Evolutionary conservation across 2,329 filamentous ascomycete species (phyloP).

Genomic region (Aureobasidium sp.): DNA sequence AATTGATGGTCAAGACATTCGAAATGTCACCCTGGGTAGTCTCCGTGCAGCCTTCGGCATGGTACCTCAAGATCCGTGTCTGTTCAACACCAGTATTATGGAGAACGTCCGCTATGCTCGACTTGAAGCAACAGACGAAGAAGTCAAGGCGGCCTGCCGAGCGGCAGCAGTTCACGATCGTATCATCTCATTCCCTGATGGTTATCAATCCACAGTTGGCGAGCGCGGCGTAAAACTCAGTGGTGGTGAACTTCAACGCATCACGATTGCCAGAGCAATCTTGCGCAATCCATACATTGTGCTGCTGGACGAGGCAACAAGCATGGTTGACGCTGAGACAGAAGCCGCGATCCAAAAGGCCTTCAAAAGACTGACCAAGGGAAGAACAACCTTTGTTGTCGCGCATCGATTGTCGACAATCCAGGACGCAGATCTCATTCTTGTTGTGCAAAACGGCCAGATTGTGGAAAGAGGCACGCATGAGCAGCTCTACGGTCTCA

Average conservation of each 20-base stretch:
- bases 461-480: constrained; percentile 72
- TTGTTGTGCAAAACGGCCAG: constrained; percentile 64
- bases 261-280: constrained; percentile 67
- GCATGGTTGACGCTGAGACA: constrained; percentile 52
- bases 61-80: constrained; percentile 56
- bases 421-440: constrained; percentile 68
- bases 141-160: constrained; percentile 54
- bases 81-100: constrained; percentile 59
- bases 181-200: constrained; percentile 54
- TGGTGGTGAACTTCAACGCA: constrained; percentile 77
- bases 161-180: constrained; percentile 59
- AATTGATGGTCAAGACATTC: constrained; percentile 55
- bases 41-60: constrained; percentile 54
- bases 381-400: constrained; percentile 68
- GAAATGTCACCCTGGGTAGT: constrained; percentile 50
- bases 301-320: constrained; percentile 71
- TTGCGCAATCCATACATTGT: constrained; percentile 59
- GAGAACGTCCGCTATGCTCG: constrained; percentile 59
- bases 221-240: constrained; percentile 72
- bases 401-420: constrained; percentile 71
- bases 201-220: constrained; percentile 67
- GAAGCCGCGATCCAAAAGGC: constrained; percentile 50
- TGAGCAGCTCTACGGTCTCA: constrained; percentile 53
- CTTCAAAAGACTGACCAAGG: constrained; percentile 53
- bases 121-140: constrained; percentile 52